Base-by-base conservation (phyloP, 1,284 basidiomycete species). In the Cutaneotrichosporon sp. region DNA sequence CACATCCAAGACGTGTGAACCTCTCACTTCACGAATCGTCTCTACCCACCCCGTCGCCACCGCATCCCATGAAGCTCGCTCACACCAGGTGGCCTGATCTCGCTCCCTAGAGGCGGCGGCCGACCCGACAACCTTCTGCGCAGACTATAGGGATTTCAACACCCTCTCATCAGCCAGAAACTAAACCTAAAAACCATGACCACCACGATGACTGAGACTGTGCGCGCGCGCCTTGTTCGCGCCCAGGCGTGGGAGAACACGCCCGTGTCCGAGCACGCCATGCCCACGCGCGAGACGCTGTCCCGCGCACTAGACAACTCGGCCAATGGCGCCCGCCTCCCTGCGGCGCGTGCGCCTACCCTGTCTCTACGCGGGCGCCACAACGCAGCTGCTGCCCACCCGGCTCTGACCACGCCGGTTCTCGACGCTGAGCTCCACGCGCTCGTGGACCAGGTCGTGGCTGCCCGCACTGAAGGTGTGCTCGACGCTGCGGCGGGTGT, bases 291-390 rank as follows among this genome's bases (percentile, higher is more conserved):
- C 9, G 60, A 68, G 8, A 69, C 76, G 58, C 69, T 79, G 11
- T 65, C 75, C 60, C 66, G 71, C 32, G 73, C 73, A 4, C 69
- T 79, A 26, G 75, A 79, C 67, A 67, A 72, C n/a, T 57, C 63
- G 9, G 72, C 64, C 16, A 46, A 64, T 42, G 59, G 68, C 5
- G 71, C 67, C 6, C 76, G 76, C 60, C 61, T 72, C n/a, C 73
- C 73, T 13, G n/a, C 61, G 7, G 50, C 62, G 56, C 70, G 56
- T 61, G 42, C 61, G 59, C 65, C 51, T 53, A 56, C 50, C 10
- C 38, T 60, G 34, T 31, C 55, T 16, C 55, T 56, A 14, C 55
- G 55, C 8, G 55, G 55, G 14, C 55, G 55, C 26, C 55, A 56
- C 55, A 30, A 56, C 38, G 55, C 55, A 7, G 11, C 21, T 38